These are phyloP conservation scores for Phaseolus coccineus DNA, from an alignment of 331 rosid genomes.

Conservation along the genomic window DNA sequence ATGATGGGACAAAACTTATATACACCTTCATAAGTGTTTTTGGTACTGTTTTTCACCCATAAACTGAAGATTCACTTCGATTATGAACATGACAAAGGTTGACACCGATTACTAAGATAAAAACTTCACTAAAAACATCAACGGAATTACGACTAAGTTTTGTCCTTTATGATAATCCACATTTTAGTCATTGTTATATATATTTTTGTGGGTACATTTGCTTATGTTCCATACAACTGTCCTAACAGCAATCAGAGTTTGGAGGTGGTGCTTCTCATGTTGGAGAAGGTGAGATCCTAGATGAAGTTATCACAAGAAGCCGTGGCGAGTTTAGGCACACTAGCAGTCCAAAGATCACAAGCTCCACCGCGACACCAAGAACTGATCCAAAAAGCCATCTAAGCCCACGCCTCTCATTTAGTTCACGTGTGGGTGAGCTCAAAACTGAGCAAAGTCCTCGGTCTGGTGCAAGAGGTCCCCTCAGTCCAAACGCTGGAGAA, in stretches of 20 bases:
- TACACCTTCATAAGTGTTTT: background rate
- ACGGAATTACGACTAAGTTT: background rate
- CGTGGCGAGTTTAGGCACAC: constrained; percentile 92
- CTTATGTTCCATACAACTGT: background rate
- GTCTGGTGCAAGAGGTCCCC: constrained; percentile 61
- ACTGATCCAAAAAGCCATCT: constrained; percentile 54
- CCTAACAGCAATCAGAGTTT: constrained; percentile 77
- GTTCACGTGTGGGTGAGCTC: constrained; percentile 67
- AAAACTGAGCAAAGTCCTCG: constrained; percentile 75
- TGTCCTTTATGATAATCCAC: background rate
- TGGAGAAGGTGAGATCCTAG: constrained; percentile 84
- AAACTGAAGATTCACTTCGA: background rate
- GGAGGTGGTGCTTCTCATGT: constrained; percentile 66
- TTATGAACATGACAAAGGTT: background rate
- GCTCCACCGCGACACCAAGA: constrained; percentile 84
- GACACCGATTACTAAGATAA: background rate
- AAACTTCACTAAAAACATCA: background rate
- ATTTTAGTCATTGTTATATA: constrained; percentile 20
- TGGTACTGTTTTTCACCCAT: background rate
- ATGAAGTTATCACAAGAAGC: constrained; percentile 90
- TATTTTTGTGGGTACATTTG: constrained; percentile 3
- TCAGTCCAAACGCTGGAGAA: constrained; percentile 68
- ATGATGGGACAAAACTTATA: background rate
- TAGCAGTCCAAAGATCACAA: constrained; percentile 80
- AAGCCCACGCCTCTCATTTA: constrained; percentile 64